Conservation (phyloP, 331 rosid species). For the Acacia concinna region DNA sequence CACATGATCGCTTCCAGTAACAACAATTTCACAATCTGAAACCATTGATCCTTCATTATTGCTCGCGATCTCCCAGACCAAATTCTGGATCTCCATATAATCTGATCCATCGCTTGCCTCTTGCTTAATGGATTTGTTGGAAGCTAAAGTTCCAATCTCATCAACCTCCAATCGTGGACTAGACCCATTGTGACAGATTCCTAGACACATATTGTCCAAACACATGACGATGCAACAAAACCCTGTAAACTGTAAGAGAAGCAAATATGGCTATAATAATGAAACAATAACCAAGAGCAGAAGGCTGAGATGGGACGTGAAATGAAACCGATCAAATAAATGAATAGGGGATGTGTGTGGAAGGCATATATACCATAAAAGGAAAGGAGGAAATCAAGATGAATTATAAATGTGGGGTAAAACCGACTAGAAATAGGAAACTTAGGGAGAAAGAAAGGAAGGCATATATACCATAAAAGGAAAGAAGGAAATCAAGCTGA, state of each 20-base stretch:
- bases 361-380: neutral
- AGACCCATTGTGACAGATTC: slow-evolving; percentile 1
- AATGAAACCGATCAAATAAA: neutral
- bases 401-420: neutral
- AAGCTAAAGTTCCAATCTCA: neutral
- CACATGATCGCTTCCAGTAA: slow-evolving; percentile 30
- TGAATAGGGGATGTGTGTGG: neutral
- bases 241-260: neutral
- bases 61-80: slow-evolving; percentile 24
- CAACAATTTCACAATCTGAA: slow-evolving; percentile 67
- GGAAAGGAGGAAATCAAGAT: neutral
- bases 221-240: neutral
- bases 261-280: neutral
- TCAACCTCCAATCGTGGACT: neutral
- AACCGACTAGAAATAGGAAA: too few relatives aligned
- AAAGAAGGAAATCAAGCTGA: neutral
- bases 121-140: neutral
- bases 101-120: neutral
- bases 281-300: neutral
- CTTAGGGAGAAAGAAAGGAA: too few relatives aligned
- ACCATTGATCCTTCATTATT: slow-evolving; percentile 37
- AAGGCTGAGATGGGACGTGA: neutral
- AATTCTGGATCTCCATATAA: neutral
- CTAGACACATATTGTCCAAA: slow-evolving; percentile 38
- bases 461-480: neutral